These are phyloP conservation scores for Pleomassaria siparia DNA, from an alignment of 2,329 filamentous ascomycete species.

Conservation along the genomic window DNA sequence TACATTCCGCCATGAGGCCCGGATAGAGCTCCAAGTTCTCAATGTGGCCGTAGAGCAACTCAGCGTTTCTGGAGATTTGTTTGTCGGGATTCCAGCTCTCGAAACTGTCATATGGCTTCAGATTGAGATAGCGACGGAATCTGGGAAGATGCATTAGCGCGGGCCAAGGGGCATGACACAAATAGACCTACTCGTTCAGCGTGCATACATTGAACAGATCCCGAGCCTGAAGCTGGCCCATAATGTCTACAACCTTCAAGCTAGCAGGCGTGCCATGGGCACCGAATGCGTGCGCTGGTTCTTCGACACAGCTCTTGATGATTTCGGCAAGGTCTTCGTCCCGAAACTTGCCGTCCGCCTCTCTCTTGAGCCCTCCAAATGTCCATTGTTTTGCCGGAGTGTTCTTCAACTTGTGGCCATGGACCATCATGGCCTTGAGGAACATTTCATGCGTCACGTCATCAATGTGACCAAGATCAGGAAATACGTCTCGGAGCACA, in stretches of 20 bases:
- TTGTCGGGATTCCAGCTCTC: constrained; percentile 70
- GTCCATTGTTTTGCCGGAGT: constrained; percentile 54
- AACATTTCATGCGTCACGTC: constrained; percentile 45
- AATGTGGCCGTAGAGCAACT: constrained; percentile 55
- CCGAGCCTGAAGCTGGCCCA: constrained; percentile 56
- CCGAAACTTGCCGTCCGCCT: constrained; percentile 45
- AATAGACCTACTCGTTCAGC: constrained; percentile 49
- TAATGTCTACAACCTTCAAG: constrained; percentile 61
- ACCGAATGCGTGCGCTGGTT: constrained; percentile 54
- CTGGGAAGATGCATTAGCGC: constrained; percentile 6
- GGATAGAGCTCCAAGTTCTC: constrained; percentile 66
- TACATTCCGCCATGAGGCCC: constrained; percentile 70
- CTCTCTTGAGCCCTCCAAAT: constrained; percentile 46
- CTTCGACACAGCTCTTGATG: constrained; percentile 48
- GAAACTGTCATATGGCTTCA: constrained; percentile 71
- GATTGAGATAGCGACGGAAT: constrained; percentile 61
- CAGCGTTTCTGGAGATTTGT: constrained; percentile 44
- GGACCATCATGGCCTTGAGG: constrained; percentile 44
- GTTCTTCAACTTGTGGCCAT: constrained; percentile 56
- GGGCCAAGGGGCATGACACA: no score
- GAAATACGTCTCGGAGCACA: constrained; percentile 27
- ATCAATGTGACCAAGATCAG: constrained; percentile 47
- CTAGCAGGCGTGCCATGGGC: constrained; percentile 52
- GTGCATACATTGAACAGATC: constrained; percentile 50
- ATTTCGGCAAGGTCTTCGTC: constrained; percentile 50